A percentile compares a stretch with the other conserved stretches of the same genome.
Conservation (phyloP, 805 yeast species). For the Vanderwaltozyma verrucispora region DNA sequence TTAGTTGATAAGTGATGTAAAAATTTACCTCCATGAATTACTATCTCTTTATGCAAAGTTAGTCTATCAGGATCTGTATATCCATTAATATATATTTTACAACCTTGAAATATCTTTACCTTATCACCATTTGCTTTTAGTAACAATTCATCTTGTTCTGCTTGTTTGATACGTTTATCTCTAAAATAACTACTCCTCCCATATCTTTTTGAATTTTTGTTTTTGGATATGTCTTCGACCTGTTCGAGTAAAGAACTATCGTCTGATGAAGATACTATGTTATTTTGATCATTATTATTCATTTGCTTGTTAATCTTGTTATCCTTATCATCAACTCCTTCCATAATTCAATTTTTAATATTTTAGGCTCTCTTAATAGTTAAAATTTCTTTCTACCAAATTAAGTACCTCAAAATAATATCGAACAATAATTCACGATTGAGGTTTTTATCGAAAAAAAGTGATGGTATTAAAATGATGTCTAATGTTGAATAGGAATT, state of each 20-base stretch:
- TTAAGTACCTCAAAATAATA: too few relatives aligned
- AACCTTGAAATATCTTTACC: constrained; percentile 46
- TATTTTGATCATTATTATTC: too few relatives aligned
- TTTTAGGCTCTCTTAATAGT: too few relatives aligned
- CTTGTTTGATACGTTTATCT: constrained; percentile 18
- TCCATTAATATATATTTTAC: constrained; percentile 77
- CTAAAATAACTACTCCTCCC: constrained; percentile 17
- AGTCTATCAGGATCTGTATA: constrained; percentile 72
- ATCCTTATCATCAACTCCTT: too few relatives aligned
- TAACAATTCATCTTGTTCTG: constrained; percentile 15
- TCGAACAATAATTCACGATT: too few relatives aligned
- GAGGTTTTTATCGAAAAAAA: too few relatives aligned
- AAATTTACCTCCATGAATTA: constrained; percentile 72
- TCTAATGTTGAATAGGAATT: too few relatives aligned
- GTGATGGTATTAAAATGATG: too few relatives aligned
- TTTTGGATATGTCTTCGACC: constrained; percentile 10
- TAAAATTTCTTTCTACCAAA: too few relatives aligned
- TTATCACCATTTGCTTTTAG: constrained; percentile 11
- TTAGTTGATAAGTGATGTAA: constrained; percentile 60
- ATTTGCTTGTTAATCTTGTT: too few relatives aligned
- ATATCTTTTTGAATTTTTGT: not conserved
- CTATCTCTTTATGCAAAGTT: constrained; percentile 59
- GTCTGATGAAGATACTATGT: constrained; percentile 9
- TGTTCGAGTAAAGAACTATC: constrained; percentile 16
- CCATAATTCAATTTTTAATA: too few relatives aligned